Evolutionary conservation across 352 stramenopile genomes (phyloP).

Genomic region (Phytophthora kernoviae): DNA sequence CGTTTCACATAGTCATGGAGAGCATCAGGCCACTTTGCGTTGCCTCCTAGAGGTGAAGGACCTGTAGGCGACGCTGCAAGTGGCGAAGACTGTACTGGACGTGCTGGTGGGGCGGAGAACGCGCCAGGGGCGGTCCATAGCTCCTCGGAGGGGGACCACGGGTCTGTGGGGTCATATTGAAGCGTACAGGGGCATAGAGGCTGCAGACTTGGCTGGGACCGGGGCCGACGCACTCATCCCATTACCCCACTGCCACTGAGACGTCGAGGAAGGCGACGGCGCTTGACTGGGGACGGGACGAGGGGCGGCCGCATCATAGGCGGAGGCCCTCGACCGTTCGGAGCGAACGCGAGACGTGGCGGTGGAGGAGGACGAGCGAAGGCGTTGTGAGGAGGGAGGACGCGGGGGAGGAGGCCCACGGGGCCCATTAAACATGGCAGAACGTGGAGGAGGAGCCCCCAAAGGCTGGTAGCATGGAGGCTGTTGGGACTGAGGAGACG

Average conservation of each 20-base stretch:
- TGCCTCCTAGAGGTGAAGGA: constrained; percentile 30
- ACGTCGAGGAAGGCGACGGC: constrained; percentile 21
- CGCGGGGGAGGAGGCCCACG: constrained; percentile 28
- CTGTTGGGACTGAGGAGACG: constrained; percentile 24
- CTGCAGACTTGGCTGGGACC: constrained; percentile 16
- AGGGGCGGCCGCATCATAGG: constrained; percentile 49
- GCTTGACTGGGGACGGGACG: constrained; percentile 22
- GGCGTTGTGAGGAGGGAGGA: constrained; percentile 10
- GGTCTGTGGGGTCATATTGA: constrained; percentile 34
- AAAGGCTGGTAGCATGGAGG: constrained; percentile 10
- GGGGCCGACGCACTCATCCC: constrained; percentile 25
- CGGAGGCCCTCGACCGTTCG: constrained; percentile 28
- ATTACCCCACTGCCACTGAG: constrained; percentile 78
- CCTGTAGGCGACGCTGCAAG: constrained; percentile 12
- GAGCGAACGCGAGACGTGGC: constrained; percentile 18
- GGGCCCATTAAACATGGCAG: constrained; percentile 26
- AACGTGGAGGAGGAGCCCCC: constrained; percentile 15
- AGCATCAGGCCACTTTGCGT: constrained; percentile 81
- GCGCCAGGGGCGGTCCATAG: constrained; percentile 21
- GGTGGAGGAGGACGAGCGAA: constrained; percentile 26
- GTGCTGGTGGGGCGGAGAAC: constrained; percentile 10
- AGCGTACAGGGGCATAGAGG: constrained; percentile 49
- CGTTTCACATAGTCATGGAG: constrained; percentile 89
- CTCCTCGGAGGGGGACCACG: constrained; percentile 21
- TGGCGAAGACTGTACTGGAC: not conserved